Evolutionary conservation across 208 protist genomes (phyloP), one percentile per base, ranked within the genome.

Genomic region (Novymonas esmeraldas): DNA sequence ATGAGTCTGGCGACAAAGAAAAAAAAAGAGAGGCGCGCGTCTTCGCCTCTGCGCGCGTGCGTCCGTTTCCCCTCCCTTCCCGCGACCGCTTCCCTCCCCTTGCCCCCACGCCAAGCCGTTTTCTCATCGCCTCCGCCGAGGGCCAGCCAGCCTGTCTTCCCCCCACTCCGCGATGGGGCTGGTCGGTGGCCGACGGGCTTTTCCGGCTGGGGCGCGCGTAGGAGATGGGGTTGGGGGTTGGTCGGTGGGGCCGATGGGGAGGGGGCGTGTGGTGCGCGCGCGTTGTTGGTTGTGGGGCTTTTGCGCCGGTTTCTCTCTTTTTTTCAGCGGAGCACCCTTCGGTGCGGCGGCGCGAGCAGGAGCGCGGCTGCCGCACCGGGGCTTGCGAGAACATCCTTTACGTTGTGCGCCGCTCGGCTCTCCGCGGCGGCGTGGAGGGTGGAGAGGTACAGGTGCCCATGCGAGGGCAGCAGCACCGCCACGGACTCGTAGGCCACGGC

Each of bases 401-500:
- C 24, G 36, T 59, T 20, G 24, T n/a, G 42, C 51, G 24, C 16
- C 24, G 29, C 38, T 34, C n/a, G 6, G 31, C 28, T 24, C 2
- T 45, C 22, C 44, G 64, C 46, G 10, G 54, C 44, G 18, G 28
- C 26, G n/a, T 29, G 55, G 22, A 70, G 44, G n/a, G 79, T 74
- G 42, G 71, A 75, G 20, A 79, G 44, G 60, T 85, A 85, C 26
- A 78, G 49, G 56, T 85, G 79, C 4, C 79, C 79, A 36, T 85
- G 79, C 24, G 79, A 85, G 1, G 79, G 79, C 26, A 85, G 66
- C 55, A 85, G 39, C 42, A 68, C 64, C 14, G 71, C 59, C 24
- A 70, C 54, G 7, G 55, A 24, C 44, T 85, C 79, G 52, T 69
- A 78, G 6, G 31, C 36, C 48, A 62, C 56, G 49, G 79, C 79